Evolutionary conservation across 192 early-diverging fungal genomes (phyloP), one percentile per base, ranked within the genome.

Genomic region (Coemansia sp.): DNA sequence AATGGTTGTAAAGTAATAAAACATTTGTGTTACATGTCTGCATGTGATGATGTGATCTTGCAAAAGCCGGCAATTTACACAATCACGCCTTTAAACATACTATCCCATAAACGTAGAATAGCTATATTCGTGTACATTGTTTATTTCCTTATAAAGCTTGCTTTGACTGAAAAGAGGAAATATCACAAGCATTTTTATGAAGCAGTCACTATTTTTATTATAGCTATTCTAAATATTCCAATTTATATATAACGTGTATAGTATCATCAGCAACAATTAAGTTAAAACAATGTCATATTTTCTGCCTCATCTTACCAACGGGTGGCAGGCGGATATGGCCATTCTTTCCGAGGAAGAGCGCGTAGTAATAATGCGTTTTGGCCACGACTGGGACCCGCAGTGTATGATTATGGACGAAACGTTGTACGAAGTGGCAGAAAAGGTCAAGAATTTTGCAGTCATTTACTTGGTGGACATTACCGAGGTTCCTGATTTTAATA

Each of bases 351-450:
- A 99, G 76, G 96, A 99, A 64, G 94, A 98, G 52, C 89, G 96
- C 21, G 94, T 99, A 2, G 98, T 98, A 23, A 82, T 99, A 23
- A 92, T 99, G 48, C 86, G 98, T 2, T 99, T 99, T 74, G 98
- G 98, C 7, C 94, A 94, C 55, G 96, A 98, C 75, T 95, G 94
- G 93, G 93, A 98, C 66, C 77, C 90, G 16, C 87, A 87, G 2
- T 99, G 98, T 83, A 99, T 99, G 98, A 81, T 87, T 48, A 96
- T 96, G 94, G 98, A 99, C 74, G 98, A 99, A 73, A 88, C 92
- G 49, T 84, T 99, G 34, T 95, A 96, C 71, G 79, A 84, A 33
- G 92, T 96, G 30, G 93, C 92, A 7, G 97, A 99, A 57, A 92
- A 91, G 77, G 89, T 98, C 71, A 98, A 97, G 79, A 97, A 97